Evolutionary conservation across 2,329 filamentous ascomycete genomes (phyloP), one percentile per base, ranked within the genome.

Genomic region (Stagonosporopsis chrysanthemi): DNA sequence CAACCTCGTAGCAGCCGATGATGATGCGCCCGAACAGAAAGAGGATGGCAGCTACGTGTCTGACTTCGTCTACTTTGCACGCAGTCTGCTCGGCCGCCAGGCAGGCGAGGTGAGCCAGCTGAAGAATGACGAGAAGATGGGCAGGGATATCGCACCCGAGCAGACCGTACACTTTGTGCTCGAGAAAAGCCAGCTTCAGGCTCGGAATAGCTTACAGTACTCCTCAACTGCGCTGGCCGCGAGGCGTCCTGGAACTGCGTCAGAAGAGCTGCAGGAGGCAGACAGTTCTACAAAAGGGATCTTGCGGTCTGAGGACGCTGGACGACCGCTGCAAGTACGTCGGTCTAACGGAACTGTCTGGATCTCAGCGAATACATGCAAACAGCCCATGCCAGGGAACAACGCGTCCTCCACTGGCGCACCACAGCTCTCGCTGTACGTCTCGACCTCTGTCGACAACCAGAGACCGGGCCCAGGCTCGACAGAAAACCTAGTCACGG

Each of bases 361-460:
- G 75, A 83, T 99, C 51, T 92, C 92, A 2, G 87, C 92, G 40
- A 98, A 92, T 64, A 93, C 91, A 1, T 99, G 95, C 75, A 77
- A 86, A 24, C 92, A 96, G 67, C 95, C 94, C 12, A 73, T 77
- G 19, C 80, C 82, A 38, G 84, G 84, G 38, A 79, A 77, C 8
- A 79, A 79, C 2, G 78, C 80, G 23, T 80, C 78, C 48, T 75
- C 77, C 14, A 70, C 64, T 11, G 66, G 65, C 14, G 74, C 79
- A 1, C 84, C 90, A 12, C 92, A 96, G 68, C 83, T 98, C 47
- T 84, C 85, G 12, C 79, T 98, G 9, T 96, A 90, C 69, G 81
- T 97, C 44, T 96, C 92, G 3, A 86, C 80, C 17, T 86, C 86
- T 3, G 69, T 80, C 2, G 79, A 81, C 12, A 90, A 92, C 68